Evolutionary conservation across 2,329 filamentous ascomycete genomes (phyloP).

Genomic region (Calcarisporium arbuscula): DNA sequence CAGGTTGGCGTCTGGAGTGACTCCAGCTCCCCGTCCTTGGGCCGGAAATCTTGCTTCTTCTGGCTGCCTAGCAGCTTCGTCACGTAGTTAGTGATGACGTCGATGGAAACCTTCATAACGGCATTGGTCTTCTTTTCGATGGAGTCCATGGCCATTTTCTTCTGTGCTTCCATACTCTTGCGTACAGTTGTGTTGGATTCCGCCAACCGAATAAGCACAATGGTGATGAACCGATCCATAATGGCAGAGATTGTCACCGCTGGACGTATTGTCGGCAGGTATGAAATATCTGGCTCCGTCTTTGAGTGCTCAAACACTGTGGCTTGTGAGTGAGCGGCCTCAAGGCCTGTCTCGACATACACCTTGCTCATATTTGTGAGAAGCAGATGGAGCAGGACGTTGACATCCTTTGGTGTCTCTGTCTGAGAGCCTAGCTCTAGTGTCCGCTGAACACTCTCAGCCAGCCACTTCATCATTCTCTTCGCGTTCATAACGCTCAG

Average conservation of each 20-base stretch:
- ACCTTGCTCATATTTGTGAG: slow-evolving; percentile 84
- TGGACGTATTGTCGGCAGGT: slow-evolving; percentile 70
- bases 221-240: slow-evolving; percentile 86
- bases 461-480: slow-evolving; percentile 95
- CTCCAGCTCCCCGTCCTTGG: slow-evolving; percentile 74
- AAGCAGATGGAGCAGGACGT: slow-evolving; percentile 74
- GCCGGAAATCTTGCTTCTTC: slow-evolving; percentile 84
- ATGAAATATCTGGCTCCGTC: slow-evolving; percentile 79
- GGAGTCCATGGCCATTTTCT: slow-evolving; percentile 63
- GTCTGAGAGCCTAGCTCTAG: slow-evolving; percentile 81
- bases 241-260: slow-evolving; percentile 87
- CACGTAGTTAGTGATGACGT: slow-evolving; percentile 71
- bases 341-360: slow-evolving; percentile 60
- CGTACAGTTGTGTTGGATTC: slow-evolving; percentile 85
- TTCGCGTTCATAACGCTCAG: slow-evolving; percentile 85
- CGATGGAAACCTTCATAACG: slow-evolving; percentile 50
- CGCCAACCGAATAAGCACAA: slow-evolving; percentile 83
- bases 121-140: slow-evolving; percentile 78
- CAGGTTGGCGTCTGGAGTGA: slow-evolving; percentile 83
- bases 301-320: slow-evolving; percentile 72
- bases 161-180: slow-evolving; percentile 81
- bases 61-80: slow-evolving; percentile 66
- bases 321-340: slow-evolving; percentile 67
- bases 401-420: slow-evolving; percentile 92
- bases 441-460: slow-evolving; percentile 85